Base-by-base conservation (phyloP, 2,329 filamentous ascomycete species). In the Lasiodiplodia theobromae region DNA sequence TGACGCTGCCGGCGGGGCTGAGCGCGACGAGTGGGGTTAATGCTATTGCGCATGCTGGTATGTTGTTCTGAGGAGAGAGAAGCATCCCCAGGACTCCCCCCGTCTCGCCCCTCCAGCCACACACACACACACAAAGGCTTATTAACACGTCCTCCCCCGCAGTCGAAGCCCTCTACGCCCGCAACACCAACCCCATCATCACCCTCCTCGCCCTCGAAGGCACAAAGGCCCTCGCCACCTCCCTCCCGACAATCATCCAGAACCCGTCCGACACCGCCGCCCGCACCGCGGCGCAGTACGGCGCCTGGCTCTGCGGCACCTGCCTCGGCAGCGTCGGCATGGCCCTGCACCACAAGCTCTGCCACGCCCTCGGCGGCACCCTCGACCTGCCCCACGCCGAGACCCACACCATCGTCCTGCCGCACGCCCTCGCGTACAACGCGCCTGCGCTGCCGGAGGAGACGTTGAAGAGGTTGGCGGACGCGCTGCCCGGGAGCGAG, bases 291-390 rank as follows among this genome's bases (percentile, higher is more conserved):
- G 88, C 87, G 16, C 82, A 87, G 1, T 89, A 90, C 73, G 89
- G 88, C 25, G 88, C 89, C 47, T 91, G 87, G 87, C 84, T 91
- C 1, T 90, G 87, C 72, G 88, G 87, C 38, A 84, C 82, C 28
- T 89, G 86, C 72, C 81, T 90, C 0, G 88, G 88, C 6, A 85
- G 80, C 69, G 86, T 87, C 2, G 84, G 84, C 66, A 90, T 91
- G 87, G 84, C 87, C 2, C 82, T 91, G 16, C 89, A 91, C 74
- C 89, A 91, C 77, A 91, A 91, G 75, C 83, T 91, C 2, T 90
- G 88, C 78, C 89, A 91, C 74, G 87, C 86, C 0, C 80, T 91
- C 1, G 89, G 88, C 28, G 89, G 89, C 8, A 86, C 82, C 72
- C 89, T 91, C 76, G 85, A 86, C 70, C 82, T 91, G 7, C 87